These are phyloP conservation scores for Metschnikowia hibisci DNA, from an alignment of 805 yeast genomes.

Conservation along the genomic window DNA sequence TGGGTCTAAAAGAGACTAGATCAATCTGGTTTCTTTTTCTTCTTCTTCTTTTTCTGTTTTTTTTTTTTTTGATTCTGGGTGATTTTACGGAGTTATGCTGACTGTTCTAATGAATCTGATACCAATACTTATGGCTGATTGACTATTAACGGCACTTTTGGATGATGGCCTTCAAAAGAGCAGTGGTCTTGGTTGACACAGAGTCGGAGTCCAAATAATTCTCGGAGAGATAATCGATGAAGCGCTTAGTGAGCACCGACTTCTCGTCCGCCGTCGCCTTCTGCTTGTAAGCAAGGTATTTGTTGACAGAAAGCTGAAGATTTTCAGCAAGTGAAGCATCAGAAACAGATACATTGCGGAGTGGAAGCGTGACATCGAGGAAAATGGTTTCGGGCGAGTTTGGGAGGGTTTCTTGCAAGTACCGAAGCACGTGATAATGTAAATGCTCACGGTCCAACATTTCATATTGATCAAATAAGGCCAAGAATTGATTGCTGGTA, in stretches of 20 bases:
- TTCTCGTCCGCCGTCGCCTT: slow-evolving; percentile 36
- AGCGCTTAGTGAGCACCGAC: slow-evolving; percentile 29
- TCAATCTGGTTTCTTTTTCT: slow-evolving; percentile 2
- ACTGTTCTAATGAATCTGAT: background rate
- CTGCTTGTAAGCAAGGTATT: slow-evolving; percentile 56
- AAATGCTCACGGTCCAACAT: slow-evolving; percentile 68
- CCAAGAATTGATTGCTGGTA: slow-evolving; percentile 41
- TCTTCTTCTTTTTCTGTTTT: no score
- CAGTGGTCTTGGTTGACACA: slow-evolving; percentile 25
- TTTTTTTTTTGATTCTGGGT: no score
- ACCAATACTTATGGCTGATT: background rate
- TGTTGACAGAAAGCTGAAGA: slow-evolving; percentile 68
- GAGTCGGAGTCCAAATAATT: slow-evolving; percentile 22
- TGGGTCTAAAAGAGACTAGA: slow-evolving; percentile 21
- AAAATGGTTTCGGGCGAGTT: slow-evolving; percentile 39
- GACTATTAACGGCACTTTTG: slow-evolving; percentile 28
- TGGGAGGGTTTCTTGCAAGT: slow-evolving; percentile 43
- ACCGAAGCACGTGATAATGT: slow-evolving; percentile 58
- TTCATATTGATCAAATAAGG: slow-evolving; percentile 63
- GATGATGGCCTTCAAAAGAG: slow-evolving; percentile 38
- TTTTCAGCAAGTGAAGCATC: slow-evolving; percentile 49
- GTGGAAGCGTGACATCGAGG: slow-evolving; percentile 61
- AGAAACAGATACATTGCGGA: slow-evolving; percentile 47
- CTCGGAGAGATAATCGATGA: slow-evolving; percentile 23
- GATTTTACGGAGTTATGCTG: no score